phyloP scores from a whole-genome alignment of 2,329 filamentous ascomycete genomes.

The Alternaria angustiovoidea region DNA sequence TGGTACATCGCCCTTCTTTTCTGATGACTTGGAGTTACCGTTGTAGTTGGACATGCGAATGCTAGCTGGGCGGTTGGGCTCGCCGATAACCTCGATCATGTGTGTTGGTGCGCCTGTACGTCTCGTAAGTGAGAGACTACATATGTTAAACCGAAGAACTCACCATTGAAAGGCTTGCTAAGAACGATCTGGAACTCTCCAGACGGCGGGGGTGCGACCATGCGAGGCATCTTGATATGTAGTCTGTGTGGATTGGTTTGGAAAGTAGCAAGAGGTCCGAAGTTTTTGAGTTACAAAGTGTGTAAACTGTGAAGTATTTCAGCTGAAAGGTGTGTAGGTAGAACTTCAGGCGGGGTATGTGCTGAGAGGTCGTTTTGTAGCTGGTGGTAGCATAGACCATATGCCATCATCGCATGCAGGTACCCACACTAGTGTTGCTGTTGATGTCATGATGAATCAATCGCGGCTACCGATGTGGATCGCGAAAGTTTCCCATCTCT shows the following conservation, averaged over 20 bases:
- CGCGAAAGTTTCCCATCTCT: neutral
- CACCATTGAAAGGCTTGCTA: slow-evolving; percentile 38
- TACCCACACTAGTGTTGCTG: slow-evolving; percentile 11
- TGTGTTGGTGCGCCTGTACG: slow-evolving; percentile 28
- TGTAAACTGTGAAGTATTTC: neutral
- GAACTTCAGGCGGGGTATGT: neutral
- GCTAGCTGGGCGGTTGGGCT: slow-evolving; percentile 51
- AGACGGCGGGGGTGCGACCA: slow-evolving; percentile 76
- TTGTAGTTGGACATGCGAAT: slow-evolving; percentile 45
- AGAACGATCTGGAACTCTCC: slow-evolving; percentile 76
- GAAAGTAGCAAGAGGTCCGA: neutral
- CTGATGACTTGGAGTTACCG: slow-evolving; percentile 39
- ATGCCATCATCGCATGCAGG: slow-evolving; percentile 13
- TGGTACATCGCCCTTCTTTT: slow-evolving; percentile 52
- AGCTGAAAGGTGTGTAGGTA: neutral
- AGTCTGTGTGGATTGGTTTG: neutral
- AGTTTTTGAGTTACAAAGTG: neutral
- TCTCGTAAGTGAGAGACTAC: slow-evolving; percentile 17
- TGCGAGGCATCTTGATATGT: slow-evolving; percentile 31
- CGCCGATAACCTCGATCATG: slow-evolving; percentile 53
- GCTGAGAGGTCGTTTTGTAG: neutral
- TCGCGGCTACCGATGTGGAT: slow-evolving; percentile 8
- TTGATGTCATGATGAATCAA: slow-evolving; percentile 24
- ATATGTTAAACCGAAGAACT: slow-evolving; percentile 2
- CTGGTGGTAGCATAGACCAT: neutral